phyloP scores from a whole-genome alignment of 306 rosid species.

The Cicer chorassanicum region DNA sequence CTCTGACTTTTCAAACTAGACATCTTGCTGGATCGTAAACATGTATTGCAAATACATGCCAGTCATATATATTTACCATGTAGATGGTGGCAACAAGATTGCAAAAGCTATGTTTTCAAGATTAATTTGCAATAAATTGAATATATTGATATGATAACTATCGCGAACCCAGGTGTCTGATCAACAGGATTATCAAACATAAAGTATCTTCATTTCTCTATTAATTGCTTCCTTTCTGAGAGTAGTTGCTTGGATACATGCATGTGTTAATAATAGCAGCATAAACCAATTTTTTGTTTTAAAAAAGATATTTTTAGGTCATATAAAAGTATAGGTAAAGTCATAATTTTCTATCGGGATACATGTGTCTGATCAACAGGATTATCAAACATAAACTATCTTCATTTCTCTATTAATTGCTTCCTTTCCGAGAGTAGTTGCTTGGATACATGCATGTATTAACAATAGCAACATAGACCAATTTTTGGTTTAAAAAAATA shows the following conservation, averaged over 20 bases:
- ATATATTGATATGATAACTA: not conserved
- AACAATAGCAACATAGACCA: not conserved
- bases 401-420: not conserved
- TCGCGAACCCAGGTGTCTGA: not conserved
- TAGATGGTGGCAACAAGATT: not conserved
- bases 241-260: not conserved
- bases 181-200: not conserved
- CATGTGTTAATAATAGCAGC: not conserved
- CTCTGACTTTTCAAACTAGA: not conserved
- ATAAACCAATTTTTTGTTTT: not conserved
- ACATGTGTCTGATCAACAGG: not conserved
- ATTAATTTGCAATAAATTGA: slow-evolving; percentile 2
- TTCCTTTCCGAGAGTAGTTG: not conserved
- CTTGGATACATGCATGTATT: not conserved
- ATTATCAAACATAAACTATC: not conserved
- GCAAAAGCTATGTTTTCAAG: slow-evolving; percentile 3
- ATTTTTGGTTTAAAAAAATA: not conserved
- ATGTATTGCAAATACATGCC: not conserved
- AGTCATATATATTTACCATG: not conserved
- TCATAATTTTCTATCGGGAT: too few relatives aligned
- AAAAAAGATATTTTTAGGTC: not conserved
- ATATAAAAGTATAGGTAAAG: too few relatives aligned
- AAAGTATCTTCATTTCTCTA: not conserved
- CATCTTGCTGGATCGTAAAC: slow-evolving; percentile 1
- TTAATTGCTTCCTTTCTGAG: not conserved